Conservation (phyloP, 2,329 filamentous ascomycete genomes). For the Cladophialophora bantiana region DNA sequence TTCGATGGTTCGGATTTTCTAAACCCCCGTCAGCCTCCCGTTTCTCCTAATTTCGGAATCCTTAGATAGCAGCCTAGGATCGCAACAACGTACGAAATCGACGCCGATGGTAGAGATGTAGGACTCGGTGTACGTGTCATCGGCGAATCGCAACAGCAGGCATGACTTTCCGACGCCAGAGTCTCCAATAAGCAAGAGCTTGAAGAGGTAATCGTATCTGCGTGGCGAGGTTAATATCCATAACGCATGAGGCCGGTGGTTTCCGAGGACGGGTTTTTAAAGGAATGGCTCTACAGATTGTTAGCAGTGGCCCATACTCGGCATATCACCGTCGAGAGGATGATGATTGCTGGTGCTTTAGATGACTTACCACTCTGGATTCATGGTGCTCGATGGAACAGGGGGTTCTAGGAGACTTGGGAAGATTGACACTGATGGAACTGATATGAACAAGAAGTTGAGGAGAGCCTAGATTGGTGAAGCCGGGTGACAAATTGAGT, state of each 20-base stretch:
- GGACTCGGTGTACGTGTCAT: conserved; percentile 98
- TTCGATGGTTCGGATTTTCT: conserved; percentile 99
- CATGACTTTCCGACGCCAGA: conserved; percentile 99
- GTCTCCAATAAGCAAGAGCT: conserved; percentile 99
- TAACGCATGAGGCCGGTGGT: background rate
- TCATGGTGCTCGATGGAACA: conserved; percentile 49
- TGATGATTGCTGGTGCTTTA: conserved; percentile 11
- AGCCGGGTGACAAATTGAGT: conserved; percentile 15
- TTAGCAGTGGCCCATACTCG: conserved; percentile 5
- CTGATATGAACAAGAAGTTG: background rate
- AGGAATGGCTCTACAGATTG: conserved; percentile 25
- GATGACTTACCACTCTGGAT: conserved; percentile 57
- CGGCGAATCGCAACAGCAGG: conserved; percentile 94
- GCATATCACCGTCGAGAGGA: conserved; percentile 1
- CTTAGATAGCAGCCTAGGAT: background rate
- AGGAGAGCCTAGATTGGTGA: background rate
- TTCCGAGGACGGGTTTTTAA: background rate
- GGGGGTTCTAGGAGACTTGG: conserved; percentile 9
- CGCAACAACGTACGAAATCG: conserved; percentile 77
- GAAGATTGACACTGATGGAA: background rate
- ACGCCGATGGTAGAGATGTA: conserved; percentile 99
- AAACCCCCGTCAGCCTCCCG: conserved; percentile 45
- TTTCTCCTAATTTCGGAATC: conserved; percentile 6
- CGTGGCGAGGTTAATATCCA: conserved; percentile 24
- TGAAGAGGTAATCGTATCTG: conserved; percentile 99